Evolutionary conservation across 768 basidiomycete species (phyloP).

Genomic region (Pulveroboletus sp.): DNA sequence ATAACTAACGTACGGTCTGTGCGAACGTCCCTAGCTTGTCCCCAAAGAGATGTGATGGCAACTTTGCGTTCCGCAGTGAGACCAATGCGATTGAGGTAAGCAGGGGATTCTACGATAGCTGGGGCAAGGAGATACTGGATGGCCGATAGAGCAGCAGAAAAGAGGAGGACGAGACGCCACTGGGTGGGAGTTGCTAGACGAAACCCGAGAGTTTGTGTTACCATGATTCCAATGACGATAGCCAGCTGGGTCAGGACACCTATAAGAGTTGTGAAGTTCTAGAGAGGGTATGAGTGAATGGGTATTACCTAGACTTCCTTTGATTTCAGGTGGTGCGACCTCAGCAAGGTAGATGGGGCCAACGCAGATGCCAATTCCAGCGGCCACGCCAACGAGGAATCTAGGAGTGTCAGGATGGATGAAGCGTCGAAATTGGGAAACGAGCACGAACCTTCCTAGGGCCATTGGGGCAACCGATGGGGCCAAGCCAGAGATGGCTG

Average conservation of each 20-base stretch:
- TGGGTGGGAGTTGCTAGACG: slow-evolving; percentile 59
- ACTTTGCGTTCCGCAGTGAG: slow-evolving; percentile 47
- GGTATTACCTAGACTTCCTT: slow-evolving; percentile 64
- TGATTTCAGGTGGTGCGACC: slow-evolving; percentile 74
- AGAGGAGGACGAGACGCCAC: slow-evolving; percentile 71
- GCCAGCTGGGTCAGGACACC: slow-evolving; percentile 80
- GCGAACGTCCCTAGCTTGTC: slow-evolving; percentile 27
- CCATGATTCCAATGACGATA: slow-evolving; percentile 83
- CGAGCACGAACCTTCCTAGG: slow-evolving; percentile 58
- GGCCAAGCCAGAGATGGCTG: slow-evolving; percentile 65
- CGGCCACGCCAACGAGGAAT: slow-evolving; percentile 64
- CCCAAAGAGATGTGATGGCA: slow-evolving; percentile 55
- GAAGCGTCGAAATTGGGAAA: background rate
- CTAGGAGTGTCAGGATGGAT: slow-evolving; percentile 32
- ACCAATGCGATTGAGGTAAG: slow-evolving; percentile 56
- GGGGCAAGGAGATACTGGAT: slow-evolving; percentile 55
- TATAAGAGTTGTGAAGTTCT: slow-evolving; percentile 22
- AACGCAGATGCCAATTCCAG: slow-evolving; percentile 75
- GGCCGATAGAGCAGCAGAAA: slow-evolving; percentile 56
- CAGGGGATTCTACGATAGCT: slow-evolving; percentile 67
- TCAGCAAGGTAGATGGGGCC: slow-evolving; percentile 84
- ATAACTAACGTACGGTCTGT: slow-evolving; percentile 20
- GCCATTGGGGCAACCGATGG: slow-evolving; percentile 52
- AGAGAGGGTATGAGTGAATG: background rate
- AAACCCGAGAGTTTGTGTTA: slow-evolving; percentile 79